Base-by-base conservation (phyloP, 768 basidiomycete species). In the Brasilioporus rufonigricans region DNA sequence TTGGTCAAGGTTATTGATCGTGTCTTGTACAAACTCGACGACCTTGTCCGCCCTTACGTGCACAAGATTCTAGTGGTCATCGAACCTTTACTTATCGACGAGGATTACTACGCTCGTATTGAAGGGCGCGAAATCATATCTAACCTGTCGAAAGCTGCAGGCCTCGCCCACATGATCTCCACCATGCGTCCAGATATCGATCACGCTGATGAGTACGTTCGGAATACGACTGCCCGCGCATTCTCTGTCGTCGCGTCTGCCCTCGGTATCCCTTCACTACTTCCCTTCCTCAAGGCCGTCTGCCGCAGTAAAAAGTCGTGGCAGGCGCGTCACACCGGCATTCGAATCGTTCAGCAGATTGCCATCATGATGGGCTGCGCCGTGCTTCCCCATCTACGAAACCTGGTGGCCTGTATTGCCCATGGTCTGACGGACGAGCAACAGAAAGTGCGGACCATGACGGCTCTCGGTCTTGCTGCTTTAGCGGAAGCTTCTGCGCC, bases 301-400 rank as follows among this genome's bases (percentile, higher is more conserved):
- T 98, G 97, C 75, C 87, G 94, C 44, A 95, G 92, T 54, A 98
- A 98, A 74, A 99, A 99, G 75, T 98, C 95, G 10, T 99, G 97
- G 97, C 97, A 99, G 73, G 97, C 97, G 10, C 86, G 96, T 56
- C 97, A 98, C 72, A 99, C 97, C 5, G 97, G 97, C 73, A 98
- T 99, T 65, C 93, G 97, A 65, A 98, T 99, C 59, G 94, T 99
- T 12, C 97, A 99, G 73, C 97, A 98, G 72, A 98, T 99, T 48
- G 96, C 97, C 19, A 96, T 98, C 66, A 98, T 98, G 95, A 98
- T 98, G 95, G 96, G 96, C 18, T 98, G 97, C 63, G 96, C 96
- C 18, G 93, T 98, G 23, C 82, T 99, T 2, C 97, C 97, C 16
- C 97, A 98, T 73, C 79, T 99, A 38, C 89, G 95, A 46, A 98